Conservation (phyloP, 768 basidiomycete species). For the Collybia sordida region DNA sequence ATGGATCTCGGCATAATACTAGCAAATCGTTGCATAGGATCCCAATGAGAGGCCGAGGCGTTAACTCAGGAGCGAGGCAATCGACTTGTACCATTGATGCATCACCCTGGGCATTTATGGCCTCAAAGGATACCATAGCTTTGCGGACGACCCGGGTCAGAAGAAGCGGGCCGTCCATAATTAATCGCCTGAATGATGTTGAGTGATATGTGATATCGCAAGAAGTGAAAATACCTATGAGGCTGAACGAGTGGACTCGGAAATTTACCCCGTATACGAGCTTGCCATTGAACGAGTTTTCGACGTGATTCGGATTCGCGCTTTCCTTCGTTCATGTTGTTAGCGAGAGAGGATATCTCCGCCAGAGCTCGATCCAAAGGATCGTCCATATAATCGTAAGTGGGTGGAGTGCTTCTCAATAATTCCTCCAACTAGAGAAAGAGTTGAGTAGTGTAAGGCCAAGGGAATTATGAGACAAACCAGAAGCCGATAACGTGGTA, state of each 20-base stretch:
- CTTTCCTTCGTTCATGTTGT: constrained; percentile 98
- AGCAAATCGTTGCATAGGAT: constrained; percentile 92
- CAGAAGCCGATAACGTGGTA: constrained; percentile 94
- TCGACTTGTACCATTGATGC: constrained; percentile 85
- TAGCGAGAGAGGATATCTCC: constrained; percentile 87
- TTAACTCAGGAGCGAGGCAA: constrained; percentile 84
- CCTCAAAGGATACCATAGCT: constrained; percentile 77
- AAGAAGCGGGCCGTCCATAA: constrained; percentile 87
- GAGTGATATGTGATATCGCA: constrained; percentile 6
- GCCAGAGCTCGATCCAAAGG: constrained; percentile 81
- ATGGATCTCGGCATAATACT: constrained; percentile 87
- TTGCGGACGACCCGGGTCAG: constrained; percentile 92
- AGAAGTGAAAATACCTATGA: constrained; percentile 65
- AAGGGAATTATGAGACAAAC: constrained; percentile 43
- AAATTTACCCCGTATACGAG: constrained; percentile 86
- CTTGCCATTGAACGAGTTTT: constrained; percentile 89
- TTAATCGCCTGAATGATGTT: constrained; percentile 61
- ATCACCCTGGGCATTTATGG: constrained; percentile 74
- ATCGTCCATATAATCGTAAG: constrained; percentile 73
- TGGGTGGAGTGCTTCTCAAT: constrained; percentile 80
- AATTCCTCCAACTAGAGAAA: constrained; percentile 77
- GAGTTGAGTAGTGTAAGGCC: constrained; percentile 10
- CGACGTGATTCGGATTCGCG: constrained; percentile 91
- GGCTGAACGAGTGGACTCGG: constrained; percentile 98
- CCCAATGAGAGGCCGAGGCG: constrained; percentile 74